Evolutionary conservation across 768 basidiomycete genomes (phyloP).

Genomic region (Termitomyces sp.): DNA sequence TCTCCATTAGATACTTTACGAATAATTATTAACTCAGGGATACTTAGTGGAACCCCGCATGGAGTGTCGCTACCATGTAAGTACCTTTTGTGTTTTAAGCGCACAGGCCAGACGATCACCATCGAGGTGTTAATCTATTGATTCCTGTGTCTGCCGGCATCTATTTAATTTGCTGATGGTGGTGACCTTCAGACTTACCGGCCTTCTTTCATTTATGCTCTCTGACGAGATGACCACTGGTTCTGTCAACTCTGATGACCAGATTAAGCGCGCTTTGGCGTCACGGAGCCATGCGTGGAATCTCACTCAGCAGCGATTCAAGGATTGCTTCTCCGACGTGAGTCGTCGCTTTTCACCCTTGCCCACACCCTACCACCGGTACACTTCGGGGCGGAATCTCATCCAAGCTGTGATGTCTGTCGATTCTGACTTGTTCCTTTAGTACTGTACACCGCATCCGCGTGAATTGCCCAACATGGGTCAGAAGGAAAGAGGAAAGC

Average conservation of each 20-base stretch:
- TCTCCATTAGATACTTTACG: conserved; percentile 12
- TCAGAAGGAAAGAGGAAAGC: conserved; percentile 60
- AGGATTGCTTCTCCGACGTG: conserved; percentile 86
- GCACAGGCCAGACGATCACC: conserved; percentile 5
- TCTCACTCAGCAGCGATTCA: conserved; percentile 70
- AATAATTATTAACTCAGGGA: neutral
- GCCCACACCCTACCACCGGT: neutral
- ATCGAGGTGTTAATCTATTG: conserved; percentile 3
- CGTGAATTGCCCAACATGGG: conserved; percentile 93
- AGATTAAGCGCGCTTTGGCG: conserved; percentile 76
- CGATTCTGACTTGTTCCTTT: conserved; percentile 5
- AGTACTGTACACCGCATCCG: conserved; percentile 68
- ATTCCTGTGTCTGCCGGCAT: conserved; percentile 5
- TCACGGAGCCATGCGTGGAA: conserved; percentile 85
- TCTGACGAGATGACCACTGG: conserved; percentile 97
- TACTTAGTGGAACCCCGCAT: conserved; percentile 86
- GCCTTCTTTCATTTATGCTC: conserved; percentile 91
- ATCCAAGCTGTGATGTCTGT: conserved; percentile 8
- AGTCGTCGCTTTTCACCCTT: conserved; percentile 20
- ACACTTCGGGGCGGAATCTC: no score
- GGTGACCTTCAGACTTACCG: conserved; percentile 66
- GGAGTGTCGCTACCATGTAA: conserved; percentile 93
- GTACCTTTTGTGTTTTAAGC: conserved; percentile 24
- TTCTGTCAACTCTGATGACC: conserved; percentile 73
- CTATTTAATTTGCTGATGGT: conserved; percentile 6